These are phyloP conservation scores for Solanum corneliomulleri DNA, from an alignment of 257 asterid genomes.

Conservation along the genomic window DNA sequence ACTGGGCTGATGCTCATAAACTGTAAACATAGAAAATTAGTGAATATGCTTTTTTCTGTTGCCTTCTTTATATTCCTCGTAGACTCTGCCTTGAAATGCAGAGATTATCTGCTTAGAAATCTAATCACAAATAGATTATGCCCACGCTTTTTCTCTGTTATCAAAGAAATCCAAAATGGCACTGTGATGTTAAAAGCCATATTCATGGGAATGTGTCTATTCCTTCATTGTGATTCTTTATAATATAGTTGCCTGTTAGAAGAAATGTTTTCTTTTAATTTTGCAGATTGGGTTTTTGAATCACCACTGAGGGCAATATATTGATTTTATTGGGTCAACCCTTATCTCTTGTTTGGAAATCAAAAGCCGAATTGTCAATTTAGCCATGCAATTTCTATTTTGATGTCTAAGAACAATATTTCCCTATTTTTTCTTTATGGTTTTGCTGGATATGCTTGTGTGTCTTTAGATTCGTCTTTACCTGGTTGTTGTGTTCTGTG, in stretches of 20 bases:
- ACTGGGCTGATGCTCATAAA: neutral
- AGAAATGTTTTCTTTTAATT: neutral
- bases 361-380: neutral
- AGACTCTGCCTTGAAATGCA: neutral
- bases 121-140: neutral
- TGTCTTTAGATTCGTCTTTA: neutral
- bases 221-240: neutral
- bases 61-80: neutral
- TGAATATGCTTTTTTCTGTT: neutral
- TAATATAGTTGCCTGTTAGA: neutral
- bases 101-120: neutral
- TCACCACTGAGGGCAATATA: neutral
- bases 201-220: neutral
- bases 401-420: neutral
- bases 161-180: neutral
- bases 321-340: neutral
- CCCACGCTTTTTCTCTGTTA: neutral
- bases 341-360: neutral
- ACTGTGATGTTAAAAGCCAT: neutral
- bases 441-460: neutral
- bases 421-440: neutral
- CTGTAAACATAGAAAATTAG: neutral
- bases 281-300: neutral
- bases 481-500: neutral
- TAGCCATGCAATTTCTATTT: neutral